Base-by-base conservation (phyloP, 225 moss, liverwort and hornwort species). In the Rhytidiadelphus loreus region DNA sequence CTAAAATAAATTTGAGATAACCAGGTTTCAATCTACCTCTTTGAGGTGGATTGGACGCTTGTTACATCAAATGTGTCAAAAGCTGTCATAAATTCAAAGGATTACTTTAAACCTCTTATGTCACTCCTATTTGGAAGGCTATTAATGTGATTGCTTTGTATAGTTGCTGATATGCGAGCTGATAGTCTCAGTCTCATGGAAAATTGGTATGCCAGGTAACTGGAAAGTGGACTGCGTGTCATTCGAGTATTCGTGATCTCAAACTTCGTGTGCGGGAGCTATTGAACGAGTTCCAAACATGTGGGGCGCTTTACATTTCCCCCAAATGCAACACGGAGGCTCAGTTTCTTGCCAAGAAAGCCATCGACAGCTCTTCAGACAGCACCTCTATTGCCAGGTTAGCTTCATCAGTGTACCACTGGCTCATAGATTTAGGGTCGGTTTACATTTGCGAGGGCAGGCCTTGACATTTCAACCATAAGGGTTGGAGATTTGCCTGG, bases 211-310 rank as follows among this genome's bases (percentile, higher is more conserved):
- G 58, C 12, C 87, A 94, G 94, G 90, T 92, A 46, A 93, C 89
- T 74, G 94, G 93, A 56, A 94, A 92, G 88, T 93, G 94, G 94
- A 86, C 88, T 33, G 64, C 91, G 16, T 92, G 90, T 53, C 94
- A 94, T 88, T 86, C 88, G 39, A 94, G 94, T 89, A 89, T 93
- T 79, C 81, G 88, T 37, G 85, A 90, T 63, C 92, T 94, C 41
- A 93, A 87, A 82, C 64, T 89, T 84, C 90, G 88, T n/a, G 94
- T 93, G 84, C 88, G 86, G 59, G 83, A 90, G 58, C 82, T 94
- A 26, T 63, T 93, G 87, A 90, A 90, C 88, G 84, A 92, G 82
- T 94, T 94, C 53, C 77, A 74, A 77, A 89, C 93, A 21, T 94
- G 94, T 61, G 93, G 93, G 65, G 88, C 89, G 39, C 84, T 94